These are phyloP conservation scores for Gaeumannomyces sp. DNA, from an alignment of 2,329 filamentous ascomycete species.

Conservation along the genomic window DNA sequence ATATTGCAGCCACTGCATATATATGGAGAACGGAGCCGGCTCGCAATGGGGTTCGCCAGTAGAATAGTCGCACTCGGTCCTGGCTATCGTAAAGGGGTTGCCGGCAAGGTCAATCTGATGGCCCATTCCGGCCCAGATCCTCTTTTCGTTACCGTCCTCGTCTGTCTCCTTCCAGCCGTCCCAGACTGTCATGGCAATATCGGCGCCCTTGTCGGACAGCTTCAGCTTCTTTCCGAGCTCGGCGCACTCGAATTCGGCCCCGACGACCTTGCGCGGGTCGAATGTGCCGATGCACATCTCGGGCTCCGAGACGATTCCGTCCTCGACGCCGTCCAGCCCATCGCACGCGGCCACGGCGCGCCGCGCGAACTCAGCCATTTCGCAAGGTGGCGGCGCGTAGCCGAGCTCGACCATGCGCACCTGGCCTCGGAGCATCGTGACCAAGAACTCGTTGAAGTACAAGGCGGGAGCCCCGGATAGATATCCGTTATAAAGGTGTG, in stretches of 20 bases:
- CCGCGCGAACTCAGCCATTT: slow-evolving; percentile 29
- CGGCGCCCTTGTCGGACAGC: not conserved
- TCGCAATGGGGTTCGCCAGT: not conserved
- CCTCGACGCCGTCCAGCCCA: slow-evolving; percentile 33
- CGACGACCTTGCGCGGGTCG: slow-evolving; percentile 10
- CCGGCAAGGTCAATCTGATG: not conserved
- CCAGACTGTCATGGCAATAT: not conserved
- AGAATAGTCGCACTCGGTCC: not conserved
- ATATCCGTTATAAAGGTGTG: slow-evolving; percentile 44
- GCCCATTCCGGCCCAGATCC: not conserved
- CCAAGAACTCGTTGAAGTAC: slow-evolving; percentile 29
- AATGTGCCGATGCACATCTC: slow-evolving; percentile 23
- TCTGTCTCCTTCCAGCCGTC: not conserved
- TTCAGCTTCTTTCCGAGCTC: not conserved
- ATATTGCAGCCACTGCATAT: not conserved
- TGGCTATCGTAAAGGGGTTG: not conserved
- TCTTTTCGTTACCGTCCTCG: not conserved
- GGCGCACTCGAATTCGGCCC: not conserved
- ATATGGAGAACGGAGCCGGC: not conserved
- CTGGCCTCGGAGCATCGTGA: slow-evolving; percentile 31
- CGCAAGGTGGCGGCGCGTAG: slow-evolving; percentile 21
- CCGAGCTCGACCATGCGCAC: slow-evolving; percentile 16
- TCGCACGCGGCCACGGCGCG: slow-evolving; percentile 38
- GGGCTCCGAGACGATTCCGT: slow-evolving; percentile 33
- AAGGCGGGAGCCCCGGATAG: slow-evolving; percentile 29